A percentile compares a stretch with the other conserved stretches of the same genome.
These are phyloP conservation scores for Chalciporus pseudorubinellus DNA, from an alignment of 768 basidiomycete genomes.

Conservation along the genomic window DNA sequence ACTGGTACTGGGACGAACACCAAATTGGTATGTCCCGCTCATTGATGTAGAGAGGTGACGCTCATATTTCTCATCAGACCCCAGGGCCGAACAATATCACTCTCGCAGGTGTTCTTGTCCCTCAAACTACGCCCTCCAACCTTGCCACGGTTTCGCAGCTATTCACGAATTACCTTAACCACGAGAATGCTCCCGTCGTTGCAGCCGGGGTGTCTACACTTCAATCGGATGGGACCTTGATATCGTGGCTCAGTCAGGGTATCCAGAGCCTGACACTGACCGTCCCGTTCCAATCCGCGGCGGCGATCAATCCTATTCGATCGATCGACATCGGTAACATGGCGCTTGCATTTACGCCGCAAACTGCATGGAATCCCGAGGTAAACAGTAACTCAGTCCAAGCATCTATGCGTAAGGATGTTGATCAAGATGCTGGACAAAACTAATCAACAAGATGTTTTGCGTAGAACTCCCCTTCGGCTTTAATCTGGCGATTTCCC, in stretches of 20 bases:
- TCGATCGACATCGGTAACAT: conserved; percentile 62
- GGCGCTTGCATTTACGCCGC: conserved; percentile 52
- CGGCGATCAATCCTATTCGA: conserved; percentile 60
- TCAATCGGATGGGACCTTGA: conserved; percentile 51
- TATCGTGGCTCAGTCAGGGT: conserved; percentile 68
- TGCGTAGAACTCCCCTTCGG: conserved; percentile 66
- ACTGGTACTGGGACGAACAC: conserved; percentile 52
- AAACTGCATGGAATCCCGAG: conserved; percentile 56
- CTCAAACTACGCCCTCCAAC: conserved; percentile 44
- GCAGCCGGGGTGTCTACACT: conserved; percentile 59
- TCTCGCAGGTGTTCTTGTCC: conserved; percentile 54
- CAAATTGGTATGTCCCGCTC: conserved; percentile 42
- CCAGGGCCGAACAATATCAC: conserved; percentile 58
- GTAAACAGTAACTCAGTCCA: conserved; percentile 56
- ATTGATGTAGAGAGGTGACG: neutral
- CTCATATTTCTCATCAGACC: conserved; percentile 30
- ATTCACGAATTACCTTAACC: conserved; percentile 72
- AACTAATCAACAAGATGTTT: neutral
- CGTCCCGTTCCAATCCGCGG: conserved; percentile 56
- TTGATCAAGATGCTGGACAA: neutral
- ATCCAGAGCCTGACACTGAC: conserved; percentile 53
- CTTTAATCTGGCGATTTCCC: conserved; percentile 53
- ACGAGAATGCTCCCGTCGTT: conserved; percentile 53
- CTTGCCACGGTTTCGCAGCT: conserved; percentile 55
- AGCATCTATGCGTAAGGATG: conserved; percentile 50